These are phyloP conservation scores for Paraphaeosphaeria sporulosa DNA, from an alignment of 2,329 filamentous ascomycete genomes.

Conservation along the genomic window DNA sequence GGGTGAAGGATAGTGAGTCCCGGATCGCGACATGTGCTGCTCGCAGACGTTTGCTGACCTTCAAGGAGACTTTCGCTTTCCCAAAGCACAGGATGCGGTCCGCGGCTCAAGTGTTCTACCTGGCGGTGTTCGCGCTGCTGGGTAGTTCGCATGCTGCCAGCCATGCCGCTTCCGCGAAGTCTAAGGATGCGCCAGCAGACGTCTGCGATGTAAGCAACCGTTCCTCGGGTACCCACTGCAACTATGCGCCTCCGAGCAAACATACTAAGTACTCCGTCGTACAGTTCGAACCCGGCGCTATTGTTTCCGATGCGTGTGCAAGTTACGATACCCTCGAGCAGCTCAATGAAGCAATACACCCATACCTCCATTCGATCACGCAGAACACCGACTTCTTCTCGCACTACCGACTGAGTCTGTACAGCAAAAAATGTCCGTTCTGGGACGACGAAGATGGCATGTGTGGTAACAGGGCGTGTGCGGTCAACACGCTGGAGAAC, in stretches of 20 bases:
- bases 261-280: conserved; percentile 44
- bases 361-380: conserved; percentile 80
- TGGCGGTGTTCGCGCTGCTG: conserved; percentile 68
- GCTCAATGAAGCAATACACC: conserved; percentile 79
- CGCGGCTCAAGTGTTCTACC: conserved; percentile 65
- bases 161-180: conserved; percentile 48
- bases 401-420: conserved; percentile 94
- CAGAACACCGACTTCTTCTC: conserved; percentile 96
- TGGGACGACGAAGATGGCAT: conserved; percentile 93
- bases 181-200: conserved; percentile 52
- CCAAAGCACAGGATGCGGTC: conserved; percentile 56
- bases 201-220: conserved; percentile 63
- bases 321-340: conserved; percentile 90
- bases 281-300: conserved; percentile 86
- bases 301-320: conserved; percentile 92
- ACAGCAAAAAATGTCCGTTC: conserved; percentile 93
- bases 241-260: conserved; percentile 26
- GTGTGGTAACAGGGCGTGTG: conserved; percentile 96
- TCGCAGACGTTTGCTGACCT: conserved; percentile 47
- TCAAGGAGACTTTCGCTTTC: conserved; percentile 21
- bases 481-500: conserved; percentile 92
- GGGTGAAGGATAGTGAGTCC: conserved; percentile 25
- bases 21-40: conserved; percentile 25
- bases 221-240: conserved; percentile 28
- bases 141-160: conserved; percentile 55